Conservation (phyloP, 1,284 basidiomycete species). For the Trametes polyzona region DNA sequence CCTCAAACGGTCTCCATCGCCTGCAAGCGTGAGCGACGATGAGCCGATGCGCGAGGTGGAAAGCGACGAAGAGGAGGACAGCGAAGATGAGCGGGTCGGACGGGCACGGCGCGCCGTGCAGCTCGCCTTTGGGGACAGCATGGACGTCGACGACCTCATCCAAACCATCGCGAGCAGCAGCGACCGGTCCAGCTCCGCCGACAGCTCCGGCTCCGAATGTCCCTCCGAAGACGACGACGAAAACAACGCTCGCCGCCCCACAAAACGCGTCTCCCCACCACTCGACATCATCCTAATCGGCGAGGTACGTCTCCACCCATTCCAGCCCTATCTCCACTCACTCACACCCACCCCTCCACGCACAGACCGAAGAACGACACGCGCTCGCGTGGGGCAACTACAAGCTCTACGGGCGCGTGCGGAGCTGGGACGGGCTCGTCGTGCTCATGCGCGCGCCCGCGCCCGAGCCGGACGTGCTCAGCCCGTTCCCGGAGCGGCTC, state of each 20-base stretch:
- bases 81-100: slow-evolving; percentile 22
- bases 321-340: background rate
- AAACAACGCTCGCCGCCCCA: too few species aligned
- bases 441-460: slow-evolving; percentile 61
- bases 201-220: slow-evolving; percentile 9
- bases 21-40: background rate
- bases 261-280: slow-evolving; percentile 43
- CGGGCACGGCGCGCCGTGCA: slow-evolving; percentile 29
- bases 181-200: slow-evolving; percentile 2
- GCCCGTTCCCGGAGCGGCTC: slow-evolving; percentile 19
- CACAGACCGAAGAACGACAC: slow-evolving; percentile 53
- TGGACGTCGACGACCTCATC: slow-evolving; percentile 27
- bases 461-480: slow-evolving; percentile 4
- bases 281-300: slow-evolving; percentile 61
- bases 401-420: slow-evolving; percentile 64
- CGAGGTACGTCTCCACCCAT: slow-evolving; percentile 38
- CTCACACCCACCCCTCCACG: background rate
- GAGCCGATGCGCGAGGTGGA: background rate
- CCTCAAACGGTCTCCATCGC: too few species aligned
- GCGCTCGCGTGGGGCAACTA: slow-evolving; percentile 63
- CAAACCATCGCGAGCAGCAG: slow-evolving; percentile 22
- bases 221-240: background rate
- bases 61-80: slow-evolving; percentile 2
- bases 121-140: slow-evolving; percentile 31
- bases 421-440: slow-evolving; percentile 70